These are phyloP conservation scores for Starmerella vaccinii DNA, from an alignment of 805 yeast species.

Conservation along the genomic window DNA sequence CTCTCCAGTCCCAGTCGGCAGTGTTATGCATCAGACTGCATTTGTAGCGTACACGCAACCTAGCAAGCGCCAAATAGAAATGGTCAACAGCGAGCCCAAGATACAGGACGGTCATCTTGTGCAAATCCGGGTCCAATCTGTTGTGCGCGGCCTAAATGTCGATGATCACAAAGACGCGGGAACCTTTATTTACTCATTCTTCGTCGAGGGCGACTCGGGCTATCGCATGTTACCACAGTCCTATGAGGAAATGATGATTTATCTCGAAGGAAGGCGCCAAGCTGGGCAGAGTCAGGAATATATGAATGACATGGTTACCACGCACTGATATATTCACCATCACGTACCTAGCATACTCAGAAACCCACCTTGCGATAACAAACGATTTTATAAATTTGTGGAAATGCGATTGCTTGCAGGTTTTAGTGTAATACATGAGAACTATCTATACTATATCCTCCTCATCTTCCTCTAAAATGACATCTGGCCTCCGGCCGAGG, in stretches of 20 bases:
- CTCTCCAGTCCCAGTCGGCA: constrained; percentile 93
- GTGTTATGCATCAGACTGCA: constrained; percentile 74
- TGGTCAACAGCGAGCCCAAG: constrained; percentile 24
- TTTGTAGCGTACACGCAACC: constrained; percentile 80
- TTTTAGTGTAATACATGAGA: too few relatives aligned
- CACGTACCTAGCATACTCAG: constrained; percentile 23
- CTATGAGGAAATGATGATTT: constrained; percentile 85
- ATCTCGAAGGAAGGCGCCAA: constrained; percentile 81
- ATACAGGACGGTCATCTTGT: constrained; percentile 55
- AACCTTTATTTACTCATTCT: constrained; percentile 78
- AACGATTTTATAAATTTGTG: too few relatives aligned
- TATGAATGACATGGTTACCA: constrained; percentile 15
- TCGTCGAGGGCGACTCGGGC: constrained; percentile 39
- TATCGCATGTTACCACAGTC: constrained; percentile 76
- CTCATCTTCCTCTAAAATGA: constrained; percentile 24
- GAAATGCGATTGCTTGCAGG: too few relatives aligned
- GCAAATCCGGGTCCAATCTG: constrained; percentile 81
- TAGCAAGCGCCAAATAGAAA: constrained; percentile 32
- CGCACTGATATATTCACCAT: constrained; percentile 2
- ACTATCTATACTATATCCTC: constrained; percentile 11
- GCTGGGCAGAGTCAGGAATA: constrained; percentile 63
- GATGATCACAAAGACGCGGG: constrained; percentile 64
- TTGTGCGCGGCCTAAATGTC: constrained; percentile 57
- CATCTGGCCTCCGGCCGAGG: constrained; percentile 20
- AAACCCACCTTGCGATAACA: too few relatives aligned